A percentile compares a stretch with the other conserved stretches of the same genome.
Conservation (phyloP, 2,329 filamentous ascomycete species). For the Biscogniauxia sp. region DNA sequence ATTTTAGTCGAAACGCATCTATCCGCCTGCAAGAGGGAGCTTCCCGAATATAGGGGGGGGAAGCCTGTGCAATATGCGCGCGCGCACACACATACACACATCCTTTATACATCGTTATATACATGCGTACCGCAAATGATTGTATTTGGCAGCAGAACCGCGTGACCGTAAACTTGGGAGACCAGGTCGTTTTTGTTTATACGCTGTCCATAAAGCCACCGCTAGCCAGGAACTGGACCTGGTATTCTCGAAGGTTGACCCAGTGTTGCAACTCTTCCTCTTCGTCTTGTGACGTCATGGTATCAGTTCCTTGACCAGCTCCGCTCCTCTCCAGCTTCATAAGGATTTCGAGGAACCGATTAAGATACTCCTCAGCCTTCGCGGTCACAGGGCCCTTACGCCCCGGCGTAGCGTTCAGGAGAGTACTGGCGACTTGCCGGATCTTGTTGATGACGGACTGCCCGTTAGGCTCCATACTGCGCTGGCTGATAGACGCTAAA, state of each 20-base stretch:
- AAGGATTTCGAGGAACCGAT: constrained; percentile 70
- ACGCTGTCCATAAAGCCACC: constrained; percentile 48
- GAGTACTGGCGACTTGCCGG: constrained; percentile 76
- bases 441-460: constrained; percentile 76
- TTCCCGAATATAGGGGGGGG: no score
- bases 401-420: constrained; percentile 60
- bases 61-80: no score
- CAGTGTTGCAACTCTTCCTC: constrained; percentile 74
- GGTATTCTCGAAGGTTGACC: constrained; percentile 77
- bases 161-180: background rate
- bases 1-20: no score
- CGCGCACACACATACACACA: no score
- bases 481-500: constrained; percentile 73
- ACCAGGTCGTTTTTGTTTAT: background rate
- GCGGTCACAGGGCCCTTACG: constrained; percentile 50
- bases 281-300: constrained; percentile 59
- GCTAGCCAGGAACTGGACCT: constrained; percentile 66
- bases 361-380: constrained; percentile 68
- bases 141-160: background rate
- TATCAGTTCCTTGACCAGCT: constrained; percentile 31
- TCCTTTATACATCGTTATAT: no score
- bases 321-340: constrained; percentile 69
- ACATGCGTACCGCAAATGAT: background rate
- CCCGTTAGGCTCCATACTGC: constrained; percentile 75
- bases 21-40: no score